Evolutionary conservation across 129 eudicot genomes (phyloP).

Genomic region (Chrysanthemum lavandulifolium): DNA sequence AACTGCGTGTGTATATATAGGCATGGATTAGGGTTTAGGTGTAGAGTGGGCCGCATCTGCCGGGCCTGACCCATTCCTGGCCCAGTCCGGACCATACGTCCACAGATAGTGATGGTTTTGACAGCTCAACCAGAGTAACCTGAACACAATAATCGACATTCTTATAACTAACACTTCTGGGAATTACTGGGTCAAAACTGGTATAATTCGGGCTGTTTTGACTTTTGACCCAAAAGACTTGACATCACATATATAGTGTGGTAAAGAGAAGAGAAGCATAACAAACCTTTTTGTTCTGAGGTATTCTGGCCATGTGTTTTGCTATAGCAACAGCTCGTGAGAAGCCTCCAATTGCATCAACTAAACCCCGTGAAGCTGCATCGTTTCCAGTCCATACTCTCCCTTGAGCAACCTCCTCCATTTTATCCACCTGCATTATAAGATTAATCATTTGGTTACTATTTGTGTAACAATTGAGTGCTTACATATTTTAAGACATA

Average conservation of each 20-base stretch:
- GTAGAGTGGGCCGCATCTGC: too few species aligned
- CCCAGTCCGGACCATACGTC: too few species aligned
- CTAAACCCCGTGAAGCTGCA: constrained; percentile 79
- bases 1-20: too few species aligned
- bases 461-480: background rate
- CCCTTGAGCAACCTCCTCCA: constrained; percentile 98
- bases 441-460: background rate
- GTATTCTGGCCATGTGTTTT: constrained; percentile 81
- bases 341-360: constrained; percentile 91
- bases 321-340: constrained; percentile 90
- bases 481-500: background rate
- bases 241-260: too few species aligned
- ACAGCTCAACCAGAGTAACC: constrained; percentile 83
- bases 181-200: too few species aligned
- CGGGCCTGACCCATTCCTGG: too few species aligned
- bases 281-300: constrained; percentile 56
- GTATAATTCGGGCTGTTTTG: too few species aligned
- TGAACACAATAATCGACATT: constrained; percentile 24
- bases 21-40: too few species aligned
- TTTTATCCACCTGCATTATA: constrained; percentile 61
- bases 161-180: background rate
- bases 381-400: constrained; percentile 91
- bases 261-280: background rate
- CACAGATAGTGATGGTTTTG: constrained; percentile 61
- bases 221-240: background rate